Evolutionary conservation across 2,329 filamentous ascomycete genomes (phyloP), one percentile per base, ranked within the genome.

Genomic region (Epichloe elymi): DNA sequence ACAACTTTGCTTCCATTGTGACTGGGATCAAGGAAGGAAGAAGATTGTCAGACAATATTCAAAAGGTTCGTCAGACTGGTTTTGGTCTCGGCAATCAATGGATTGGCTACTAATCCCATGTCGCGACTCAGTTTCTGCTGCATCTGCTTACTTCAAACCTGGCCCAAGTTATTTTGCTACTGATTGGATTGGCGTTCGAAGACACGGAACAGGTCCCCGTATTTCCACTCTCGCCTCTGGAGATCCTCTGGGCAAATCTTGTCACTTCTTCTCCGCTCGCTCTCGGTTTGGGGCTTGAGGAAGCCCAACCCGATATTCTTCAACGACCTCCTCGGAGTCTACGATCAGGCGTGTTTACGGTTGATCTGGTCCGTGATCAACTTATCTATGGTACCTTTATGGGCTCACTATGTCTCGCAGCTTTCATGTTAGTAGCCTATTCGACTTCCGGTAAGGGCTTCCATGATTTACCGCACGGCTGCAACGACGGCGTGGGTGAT

Each of bases 1-100:
- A 93, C 65, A 90, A 94, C 67, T 94, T 94, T 62, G 86, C 88
- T 11, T 88, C 84, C 30, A 87, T 86, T 51, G 75, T 86, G 40
- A 82, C 79, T n/a, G 83, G 80, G 36, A 81, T 87, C 44, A 78
- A 83, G 61, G 82, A 86, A 65, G 83, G 83, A 12, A 76, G 83
- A 41, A 72, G 83, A 38, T 72, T 86, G 49, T 83, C 85, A 57
- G 82, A 86, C 69, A 86, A 86, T 56, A 85, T 87, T 54, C 82
- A 86, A 62, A 86, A 86, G 70, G 83, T 83, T 60, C 40, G 60
- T 17, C 23, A 8, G 19, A 37, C 30, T 6, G 12, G 5, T 26
- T 26, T 0, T 2, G 41, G 19, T 23, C 39, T 14, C 12, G 39
- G 39, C 19, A 35, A 14, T 4, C 19, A 35, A 14, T 4, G 20